Conservation (phyloP, 352 stramenopile species). For the Pythium apleroticum region DNA sequence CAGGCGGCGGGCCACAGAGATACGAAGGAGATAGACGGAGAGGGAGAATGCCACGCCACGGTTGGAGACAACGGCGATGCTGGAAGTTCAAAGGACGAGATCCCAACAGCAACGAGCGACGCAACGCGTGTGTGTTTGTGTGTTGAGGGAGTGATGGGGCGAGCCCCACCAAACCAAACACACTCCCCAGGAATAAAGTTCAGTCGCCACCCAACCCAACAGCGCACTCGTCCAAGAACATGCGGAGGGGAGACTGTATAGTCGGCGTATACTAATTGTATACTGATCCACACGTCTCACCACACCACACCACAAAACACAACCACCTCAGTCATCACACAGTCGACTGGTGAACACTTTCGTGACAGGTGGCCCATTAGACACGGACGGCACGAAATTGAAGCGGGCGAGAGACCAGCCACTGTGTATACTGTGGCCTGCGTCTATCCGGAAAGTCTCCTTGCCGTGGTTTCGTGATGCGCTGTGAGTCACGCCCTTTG, state of each 20-base stretch:
- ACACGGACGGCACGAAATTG: constrained; percentile 16
- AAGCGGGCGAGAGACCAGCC: constrained; percentile 3
- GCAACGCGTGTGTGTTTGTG: constrained; percentile 12
- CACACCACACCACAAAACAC: not conserved
- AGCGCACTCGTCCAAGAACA: constrained; percentile 14
- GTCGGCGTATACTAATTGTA: not conserved
- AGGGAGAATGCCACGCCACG: not conserved
- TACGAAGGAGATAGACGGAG: constrained; percentile 5
- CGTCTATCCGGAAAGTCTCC: constrained; percentile 5
- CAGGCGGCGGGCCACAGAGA: constrained; percentile 19
- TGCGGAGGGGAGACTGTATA: constrained; percentile 14
- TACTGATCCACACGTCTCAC: not conserved
- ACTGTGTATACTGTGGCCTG: constrained; percentile 2
- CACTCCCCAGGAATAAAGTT: constrained; percentile 25
- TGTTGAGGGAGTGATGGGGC: not conserved
- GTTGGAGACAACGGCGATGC: not conserved
- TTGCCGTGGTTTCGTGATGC: constrained; percentile 15
- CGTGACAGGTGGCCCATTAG: constrained; percentile 3
- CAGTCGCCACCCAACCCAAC: constrained; percentile 13
- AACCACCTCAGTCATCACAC: not conserved
- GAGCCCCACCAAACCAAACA: not conserved
- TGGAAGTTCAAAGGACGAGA: not conserved
- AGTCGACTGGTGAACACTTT: constrained; percentile 3
- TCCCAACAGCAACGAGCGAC: not conserved
- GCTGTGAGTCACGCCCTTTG: constrained; percentile 23